Conservation (phyloP, 352 stramenopile genomes). For the Phytophthora ohioensis region DNA sequence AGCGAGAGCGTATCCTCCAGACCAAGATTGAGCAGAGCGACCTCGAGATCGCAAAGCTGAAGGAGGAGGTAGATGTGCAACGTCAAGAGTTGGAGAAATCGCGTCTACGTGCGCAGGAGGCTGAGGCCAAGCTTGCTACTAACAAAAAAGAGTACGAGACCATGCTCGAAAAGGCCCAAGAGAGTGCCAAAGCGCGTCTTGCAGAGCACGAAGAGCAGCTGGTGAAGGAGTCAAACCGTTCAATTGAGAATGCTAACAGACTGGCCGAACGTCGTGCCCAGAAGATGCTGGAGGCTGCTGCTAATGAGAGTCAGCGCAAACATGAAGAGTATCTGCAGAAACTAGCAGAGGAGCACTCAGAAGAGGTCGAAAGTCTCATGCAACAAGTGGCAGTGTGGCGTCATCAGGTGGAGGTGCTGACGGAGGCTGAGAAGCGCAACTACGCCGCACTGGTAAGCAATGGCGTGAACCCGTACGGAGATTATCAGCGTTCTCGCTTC, state of each 20-base stretch:
- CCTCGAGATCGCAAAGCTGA: conserved; percentile 47
- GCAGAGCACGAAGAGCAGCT: conserved; percentile 73
- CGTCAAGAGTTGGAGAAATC: conserved; percentile 48
- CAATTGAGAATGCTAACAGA: conserved; percentile 71
- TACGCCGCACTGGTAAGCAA: conserved; percentile 72
- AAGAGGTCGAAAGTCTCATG: conserved; percentile 83
- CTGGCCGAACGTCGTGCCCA: conserved; percentile 64
- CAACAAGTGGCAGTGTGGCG: conserved; percentile 87
- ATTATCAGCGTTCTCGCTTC: conserved; percentile 64
- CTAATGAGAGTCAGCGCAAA: conserved; percentile 61
- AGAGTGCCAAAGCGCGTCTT: conserved; percentile 53
- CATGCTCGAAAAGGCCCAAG: conserved; percentile 57
- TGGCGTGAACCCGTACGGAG: conserved; percentile 64
- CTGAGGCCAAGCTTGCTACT: conserved; percentile 43
- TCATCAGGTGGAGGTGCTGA: conserved; percentile 87
- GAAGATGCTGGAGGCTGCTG: conserved; percentile 60
- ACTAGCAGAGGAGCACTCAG: conserved; percentile 81
- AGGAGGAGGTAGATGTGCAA: conserved; percentile 48
- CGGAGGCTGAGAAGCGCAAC: conserved; percentile 83
- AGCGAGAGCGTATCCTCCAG: conserved; percentile 39
- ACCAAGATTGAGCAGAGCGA: conserved; percentile 50
- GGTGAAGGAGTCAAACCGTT: conserved; percentile 81
- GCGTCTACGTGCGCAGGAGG: conserved; percentile 46
- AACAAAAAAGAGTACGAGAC: conserved; percentile 55
- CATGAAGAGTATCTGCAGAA: conserved; percentile 86